Percentiles rank a stretch among this genome's conserved stretches.
phyloP scores from a whole-genome alignment of 139 green algal genomes.

The Zygnema cylindricum region DNA sequence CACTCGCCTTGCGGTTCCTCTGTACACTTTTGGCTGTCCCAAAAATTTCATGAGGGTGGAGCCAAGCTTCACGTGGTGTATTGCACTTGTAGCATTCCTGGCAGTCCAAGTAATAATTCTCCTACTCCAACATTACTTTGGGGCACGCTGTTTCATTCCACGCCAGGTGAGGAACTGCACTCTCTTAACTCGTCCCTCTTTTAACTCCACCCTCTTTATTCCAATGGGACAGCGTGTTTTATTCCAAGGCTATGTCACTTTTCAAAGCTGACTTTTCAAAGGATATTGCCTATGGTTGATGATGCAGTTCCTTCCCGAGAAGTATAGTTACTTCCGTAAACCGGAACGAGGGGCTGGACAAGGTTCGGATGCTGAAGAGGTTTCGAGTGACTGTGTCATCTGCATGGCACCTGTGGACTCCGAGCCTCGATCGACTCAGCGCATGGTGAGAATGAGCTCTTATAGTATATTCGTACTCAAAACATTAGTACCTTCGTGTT shows the following conservation, averaged over 20 bases:
- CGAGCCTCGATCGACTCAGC: slow-evolving; percentile 3
- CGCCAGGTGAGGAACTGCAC: slow-evolving; percentile 37
- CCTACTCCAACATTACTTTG: slow-evolving; percentile 72
- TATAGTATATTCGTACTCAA: no score
- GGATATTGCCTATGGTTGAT: no score
- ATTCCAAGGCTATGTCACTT: no score
- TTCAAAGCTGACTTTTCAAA: no score
- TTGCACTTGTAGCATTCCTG: slow-evolving; percentile 33
- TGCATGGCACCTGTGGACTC: slow-evolving; percentile 82
- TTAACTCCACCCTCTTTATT: not conserved
- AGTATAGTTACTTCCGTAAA: slow-evolving; percentile 81
- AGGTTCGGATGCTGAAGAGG: not conserved
- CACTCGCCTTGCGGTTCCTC: slow-evolving; percentile 73
- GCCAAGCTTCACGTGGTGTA: slow-evolving; percentile 46
- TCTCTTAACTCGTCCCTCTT: not conserved
- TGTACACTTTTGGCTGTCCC: slow-evolving; percentile 76
- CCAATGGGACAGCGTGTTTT: no score
- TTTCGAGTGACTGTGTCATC: slow-evolving; percentile 83
- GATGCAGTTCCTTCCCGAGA: slow-evolving; percentile 73
- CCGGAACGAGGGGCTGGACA: slow-evolving; percentile 26
- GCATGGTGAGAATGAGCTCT: slow-evolving; percentile 48
- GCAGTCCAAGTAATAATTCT: slow-evolving; percentile 71
- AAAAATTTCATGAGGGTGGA: slow-evolving; percentile 61
- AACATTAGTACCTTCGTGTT: no score
- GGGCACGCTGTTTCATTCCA: slow-evolving; percentile 81